phyloP scores from a whole-genome alignment of 1,139 yeast species.

The Candida sojae region DNA sequence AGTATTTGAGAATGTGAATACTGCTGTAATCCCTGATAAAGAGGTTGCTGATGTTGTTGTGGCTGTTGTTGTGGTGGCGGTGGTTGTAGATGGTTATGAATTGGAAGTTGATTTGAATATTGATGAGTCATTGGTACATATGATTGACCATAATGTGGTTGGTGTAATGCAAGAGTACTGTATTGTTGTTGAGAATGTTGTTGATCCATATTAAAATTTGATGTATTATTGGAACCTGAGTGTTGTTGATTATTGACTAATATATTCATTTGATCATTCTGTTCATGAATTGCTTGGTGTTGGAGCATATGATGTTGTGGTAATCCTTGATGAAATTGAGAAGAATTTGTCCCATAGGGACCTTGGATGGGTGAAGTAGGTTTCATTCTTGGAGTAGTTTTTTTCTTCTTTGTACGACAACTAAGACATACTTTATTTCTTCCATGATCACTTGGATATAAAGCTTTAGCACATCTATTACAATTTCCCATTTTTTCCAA shows the following conservation, averaged over 20 bases:
- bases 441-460: constrained; percentile 46
- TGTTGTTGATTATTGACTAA: neutral
- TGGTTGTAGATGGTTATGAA: constrained; percentile 6
- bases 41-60: constrained; percentile 10
- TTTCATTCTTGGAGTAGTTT: constrained; percentile 11
- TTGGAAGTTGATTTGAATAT: neutral
- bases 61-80: constrained; percentile 3
- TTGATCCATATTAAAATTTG: neutral
- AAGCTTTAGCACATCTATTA: constrained; percentile 57
- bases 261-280: constrained; percentile 2
- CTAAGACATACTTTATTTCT: constrained; percentile 56
- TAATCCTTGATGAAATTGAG: neutral
- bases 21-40: constrained; percentile 10
- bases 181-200: neutral
- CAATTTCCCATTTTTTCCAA: constrained; percentile 61
- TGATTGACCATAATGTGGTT: neutral
- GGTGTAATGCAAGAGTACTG: neutral
- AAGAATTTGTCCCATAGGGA: neutral
- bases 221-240: neutral
- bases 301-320: constrained; percentile 2
- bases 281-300: neutral
- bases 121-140: neutral
- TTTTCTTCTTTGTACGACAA: constrained; percentile 58
- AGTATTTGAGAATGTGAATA: constrained; percentile 6
- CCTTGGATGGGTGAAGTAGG: constrained; percentile 1